A percentile compares a stretch with the other conserved stretches of the same genome.
phyloP scores from a whole-genome alignment of 1,284 basidiomycete species.

The Microbotryum lychnidis-dioicae region DNA sequence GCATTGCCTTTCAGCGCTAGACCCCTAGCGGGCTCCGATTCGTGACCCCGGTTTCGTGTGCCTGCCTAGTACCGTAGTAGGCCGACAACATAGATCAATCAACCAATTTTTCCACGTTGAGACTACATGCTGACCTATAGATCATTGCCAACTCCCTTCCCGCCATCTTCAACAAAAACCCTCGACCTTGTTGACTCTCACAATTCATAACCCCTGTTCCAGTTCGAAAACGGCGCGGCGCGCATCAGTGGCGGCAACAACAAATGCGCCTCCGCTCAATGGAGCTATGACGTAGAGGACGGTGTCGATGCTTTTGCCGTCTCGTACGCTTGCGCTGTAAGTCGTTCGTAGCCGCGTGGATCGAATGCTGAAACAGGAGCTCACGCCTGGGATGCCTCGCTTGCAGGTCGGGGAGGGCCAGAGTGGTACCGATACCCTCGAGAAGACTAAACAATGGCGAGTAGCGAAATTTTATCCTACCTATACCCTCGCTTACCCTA shows the following conservation, averaged over 20 bases:
- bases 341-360: too few species aligned
- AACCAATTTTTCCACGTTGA: background rate
- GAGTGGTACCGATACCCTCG: constrained; percentile 19
- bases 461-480: background rate
- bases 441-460: constrained; percentile 31
- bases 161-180: background rate
- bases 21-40: too few species aligned
- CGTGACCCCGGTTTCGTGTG: too few species aligned
- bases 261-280: constrained; percentile 27
- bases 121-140: background rate
- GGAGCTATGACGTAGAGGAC: constrained; percentile 22
- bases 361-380: too few species aligned
- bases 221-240: constrained; percentile 16
- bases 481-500: background rate
- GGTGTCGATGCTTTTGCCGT: constrained; percentile 28
- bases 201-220: background rate
- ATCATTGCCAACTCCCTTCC: background rate
- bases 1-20: too few species aligned
- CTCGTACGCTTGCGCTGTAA: constrained; percentile 26
- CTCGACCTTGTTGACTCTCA: background rate
- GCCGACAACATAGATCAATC: too few species aligned
- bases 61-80: too few species aligned
- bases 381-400: too few species aligned
- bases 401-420: constrained; percentile 8
- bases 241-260: constrained; percentile 30